Conservation (phyloP, 108 stramenopile species). For the Skeletonema marinoi region DNA sequence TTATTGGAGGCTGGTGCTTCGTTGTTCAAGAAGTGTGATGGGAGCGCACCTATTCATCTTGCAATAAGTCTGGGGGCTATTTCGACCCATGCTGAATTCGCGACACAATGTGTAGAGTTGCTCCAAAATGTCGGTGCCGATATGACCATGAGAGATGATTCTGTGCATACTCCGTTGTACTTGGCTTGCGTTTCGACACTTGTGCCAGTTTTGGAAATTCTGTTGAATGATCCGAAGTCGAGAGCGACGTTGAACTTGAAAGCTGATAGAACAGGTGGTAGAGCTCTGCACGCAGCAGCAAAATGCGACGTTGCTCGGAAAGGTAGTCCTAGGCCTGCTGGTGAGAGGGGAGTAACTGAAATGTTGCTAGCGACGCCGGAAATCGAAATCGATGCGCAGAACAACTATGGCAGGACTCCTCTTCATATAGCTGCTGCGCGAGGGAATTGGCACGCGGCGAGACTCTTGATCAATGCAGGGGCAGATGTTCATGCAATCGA, state of each 20-base stretch:
- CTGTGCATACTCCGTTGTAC: conserved; percentile 82
- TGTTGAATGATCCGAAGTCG: conserved; percentile 60
- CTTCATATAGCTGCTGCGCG: conserved; percentile 77
- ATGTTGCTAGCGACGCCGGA: conserved; percentile 63
- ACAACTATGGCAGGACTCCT: conserved; percentile 81
- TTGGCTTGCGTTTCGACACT: conserved; percentile 78
- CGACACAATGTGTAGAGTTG: conserved; percentile 65
- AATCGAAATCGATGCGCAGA: conserved; percentile 80
- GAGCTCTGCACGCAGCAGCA: conserved; percentile 87
- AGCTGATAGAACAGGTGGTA: conserved; percentile 77
- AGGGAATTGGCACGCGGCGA: conserved; percentile 84
- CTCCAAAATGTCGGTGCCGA: conserved; percentile 72
- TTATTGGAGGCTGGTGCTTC: conserved; percentile 79
- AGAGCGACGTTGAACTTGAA: conserved; percentile 69
- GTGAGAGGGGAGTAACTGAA: conserved; percentile 50
- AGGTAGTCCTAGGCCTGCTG: conserved; percentile 21
- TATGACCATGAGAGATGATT: conserved; percentile 79
- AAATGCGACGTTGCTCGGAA: conserved; percentile 60
- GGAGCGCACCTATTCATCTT: conserved; percentile 78
- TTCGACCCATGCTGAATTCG: conserved; percentile 68
- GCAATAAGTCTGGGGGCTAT: conserved; percentile 85
- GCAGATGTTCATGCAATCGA: conserved; percentile 65
- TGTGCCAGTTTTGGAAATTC: conserved; percentile 59
- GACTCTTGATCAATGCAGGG: conserved; percentile 69
- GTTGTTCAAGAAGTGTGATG: conserved; percentile 77